Evolutionary conservation across 495 filamentous ascomycete genomes (phyloP), one percentile per base, ranked within the genome.

Genomic region (Podospora tetraspora): DNA sequence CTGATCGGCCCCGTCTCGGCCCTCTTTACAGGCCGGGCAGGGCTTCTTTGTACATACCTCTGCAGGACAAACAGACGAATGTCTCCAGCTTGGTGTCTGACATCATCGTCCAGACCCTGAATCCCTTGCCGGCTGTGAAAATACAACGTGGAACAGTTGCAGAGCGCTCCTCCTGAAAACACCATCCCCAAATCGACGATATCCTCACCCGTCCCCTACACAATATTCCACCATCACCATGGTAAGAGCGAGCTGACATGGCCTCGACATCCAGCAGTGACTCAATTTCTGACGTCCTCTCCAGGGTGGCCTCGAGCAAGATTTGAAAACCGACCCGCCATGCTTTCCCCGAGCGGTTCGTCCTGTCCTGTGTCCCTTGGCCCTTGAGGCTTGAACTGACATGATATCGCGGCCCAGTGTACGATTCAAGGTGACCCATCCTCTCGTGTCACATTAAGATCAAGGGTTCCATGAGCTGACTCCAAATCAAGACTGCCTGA

Each of bases 291-390:
- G 34, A 64, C 34, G 11, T 19, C 52, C 10, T 32, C 52, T 2
- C n/a, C 9, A 59, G 64, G 64, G 79, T 76, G 79, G 80, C 32
- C 68, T 79, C 74, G 76, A 94, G 75, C 86, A 93, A 77, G 91
- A 92, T 77, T 77, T 97, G 25, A 83, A 84, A 62, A 83, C 82
- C 63, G 85, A 94, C 71, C 91, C 92, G 62, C 91, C 94, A 63
- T 99, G 95, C 76, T 92, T 96, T 82, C 88, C 94, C 68, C 85
- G 89, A 68, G 95, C 95, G 68, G 92, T 94, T 83, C 73, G 91
- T 64, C 32, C n/a, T 59, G 13, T 25, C 25, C 25, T 25, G 25
- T 25, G 25, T 56, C 11, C 19, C 23, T 62, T 9, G 29, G 24
- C 59, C 69, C 43, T 58, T 56, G 52, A 70, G 75, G 25, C 11